Conservation (phyloP, 2,329 filamentous ascomycete species). For the Penicillium concentricum region DNA sequence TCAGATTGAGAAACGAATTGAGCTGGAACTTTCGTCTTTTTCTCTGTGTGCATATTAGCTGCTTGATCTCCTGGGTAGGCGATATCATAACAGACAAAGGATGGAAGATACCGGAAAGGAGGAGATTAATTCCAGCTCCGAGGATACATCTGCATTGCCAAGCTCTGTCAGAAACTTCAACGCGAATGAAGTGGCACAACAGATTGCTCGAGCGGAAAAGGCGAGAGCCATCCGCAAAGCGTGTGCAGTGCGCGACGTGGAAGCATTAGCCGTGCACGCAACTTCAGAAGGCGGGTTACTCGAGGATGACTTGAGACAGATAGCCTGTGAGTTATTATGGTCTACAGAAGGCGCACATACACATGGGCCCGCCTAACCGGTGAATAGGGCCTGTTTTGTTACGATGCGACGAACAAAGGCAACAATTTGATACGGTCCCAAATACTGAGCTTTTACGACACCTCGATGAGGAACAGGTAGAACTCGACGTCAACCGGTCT, state of each 20-base stretch:
- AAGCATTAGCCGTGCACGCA: constrained; percentile 58
- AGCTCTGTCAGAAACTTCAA: not conserved
- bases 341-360: not conserved
- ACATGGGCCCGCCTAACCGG: constrained; percentile 13
- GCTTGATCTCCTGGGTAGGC: not conserved
- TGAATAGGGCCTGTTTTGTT: constrained; percentile 51
- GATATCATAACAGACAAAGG: not conserved
- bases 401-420: constrained; percentile 33
- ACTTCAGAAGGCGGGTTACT: constrained; percentile 66
- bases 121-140: constrained; percentile 4
- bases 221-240: constrained; percentile 57
- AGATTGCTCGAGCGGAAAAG: constrained; percentile 30
- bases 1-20: not conserved
- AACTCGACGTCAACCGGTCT: constrained; percentile 89
- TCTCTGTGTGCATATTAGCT: not conserved
- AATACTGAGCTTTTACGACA: constrained; percentile 73
- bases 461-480: constrained; percentile 84
- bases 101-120: not conserved
- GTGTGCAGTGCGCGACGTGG: constrained; percentile 59
- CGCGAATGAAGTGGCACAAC: not conserved
- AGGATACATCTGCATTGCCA: not conserved
- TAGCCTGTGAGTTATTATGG: constrained; percentile 66
- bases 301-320: constrained; percentile 65
- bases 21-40: not conserved
- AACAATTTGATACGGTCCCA: constrained; percentile 22